Evolutionary conservation across 228 moss, liverwort and hornwort species (phyloP).

Genomic region (Sphagnum magellanicum): DNA sequence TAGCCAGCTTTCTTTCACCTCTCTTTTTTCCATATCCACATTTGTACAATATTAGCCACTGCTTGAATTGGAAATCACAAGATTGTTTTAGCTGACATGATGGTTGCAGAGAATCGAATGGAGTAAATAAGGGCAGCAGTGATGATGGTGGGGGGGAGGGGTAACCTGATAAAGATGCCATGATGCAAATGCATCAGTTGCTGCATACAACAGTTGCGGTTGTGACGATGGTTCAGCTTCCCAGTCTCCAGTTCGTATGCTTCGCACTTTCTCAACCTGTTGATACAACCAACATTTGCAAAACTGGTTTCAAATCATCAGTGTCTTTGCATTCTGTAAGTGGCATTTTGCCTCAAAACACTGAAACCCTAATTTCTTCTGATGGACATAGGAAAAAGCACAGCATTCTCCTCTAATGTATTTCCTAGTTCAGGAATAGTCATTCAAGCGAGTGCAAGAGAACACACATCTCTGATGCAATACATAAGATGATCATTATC

Average conservation of each 20-base stretch:
- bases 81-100: background rate
- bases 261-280: conserved; percentile 49
- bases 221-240: conserved; percentile 56
- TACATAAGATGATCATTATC: too few species aligned
- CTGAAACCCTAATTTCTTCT: too few species aligned
- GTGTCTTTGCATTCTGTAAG: background rate
- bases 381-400: too few species aligned
- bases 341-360: too few species aligned
- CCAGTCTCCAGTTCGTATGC: conserved; percentile 70
- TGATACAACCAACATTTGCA: background rate
- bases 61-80: background rate
- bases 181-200: conserved; percentile 74
- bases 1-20: background rate
- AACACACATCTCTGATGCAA: too few species aligned
- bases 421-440: too few species aligned
- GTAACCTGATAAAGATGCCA: conserved; percentile 52
- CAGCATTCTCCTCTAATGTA: too few species aligned
- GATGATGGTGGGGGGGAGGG: too few species aligned
- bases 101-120: background rate
- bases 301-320: too few species aligned
- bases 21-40: background rate
- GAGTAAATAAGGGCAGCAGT: too few species aligned
- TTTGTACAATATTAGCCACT: background rate
- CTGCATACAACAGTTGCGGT: conserved; percentile 66
- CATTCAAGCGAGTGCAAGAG: too few species aligned